Base-by-base conservation (phyloP, 2,329 filamentous ascomycete genomes). In the Neopestalotiopsis clavispora region DNA sequence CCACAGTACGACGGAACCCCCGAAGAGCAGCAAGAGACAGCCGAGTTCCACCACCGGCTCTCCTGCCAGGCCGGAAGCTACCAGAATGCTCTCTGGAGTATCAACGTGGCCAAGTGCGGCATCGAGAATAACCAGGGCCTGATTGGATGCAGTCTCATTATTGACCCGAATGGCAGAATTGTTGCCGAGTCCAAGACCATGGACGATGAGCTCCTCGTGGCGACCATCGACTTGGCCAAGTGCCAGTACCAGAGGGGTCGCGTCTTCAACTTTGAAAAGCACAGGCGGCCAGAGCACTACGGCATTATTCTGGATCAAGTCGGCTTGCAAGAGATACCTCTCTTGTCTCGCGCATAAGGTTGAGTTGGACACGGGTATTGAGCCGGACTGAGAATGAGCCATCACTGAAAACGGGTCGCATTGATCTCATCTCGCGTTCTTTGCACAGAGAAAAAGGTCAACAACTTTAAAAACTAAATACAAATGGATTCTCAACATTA, bases 11-110 rank as follows among this genome's bases (percentile, higher is more conserved):
- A 75, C 60, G 69, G 77, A 2, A 72, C 76, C 7, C 75, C 71
- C 10, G 80, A 82, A 68, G 80, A 85, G 69, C 83, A 84, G 30
- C 82, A 86, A 69, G 76, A 76, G 14, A 77, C 84, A 71, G 84
- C 85, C 0, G 77, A 86, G 9, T 86, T 86, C 73, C 85, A 88
- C 67, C 85, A 87, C 69, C 79, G 81, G 63, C 76, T 88, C 23
- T 82, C 84, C 9, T 84, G 86, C 80, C 84, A 87, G 74, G 80
- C 81, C 1, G 85, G 86, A 63, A 84, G 81, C 69, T 87, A 87
- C 72, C 85, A 85, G 74, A 86, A 88, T 72, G 81, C 82, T 7
- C 85, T 83, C 67, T 88, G 85, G 72, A 84, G 81, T 20, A 81
- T 88, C 67, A 81, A 80, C 56, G 80, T 83, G 2, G 85, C 83